These are phyloP conservation scores for Porpolomopsis calyptriformis DNA, from an alignment of 768 basidiomycete species.

Conservation along the genomic window DNA sequence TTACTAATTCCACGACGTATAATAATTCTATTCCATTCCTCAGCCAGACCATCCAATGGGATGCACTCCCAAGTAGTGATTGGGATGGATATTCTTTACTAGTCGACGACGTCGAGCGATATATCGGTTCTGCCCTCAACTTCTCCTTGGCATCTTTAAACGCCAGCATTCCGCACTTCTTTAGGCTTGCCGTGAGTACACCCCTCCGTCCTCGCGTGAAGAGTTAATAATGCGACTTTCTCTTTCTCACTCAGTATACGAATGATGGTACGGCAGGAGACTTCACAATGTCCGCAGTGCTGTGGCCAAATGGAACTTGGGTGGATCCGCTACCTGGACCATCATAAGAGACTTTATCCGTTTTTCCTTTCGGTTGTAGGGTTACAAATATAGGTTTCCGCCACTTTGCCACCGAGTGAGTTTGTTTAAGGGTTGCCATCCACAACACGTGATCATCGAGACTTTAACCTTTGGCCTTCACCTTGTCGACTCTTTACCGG, in stretches of 20 bases:
- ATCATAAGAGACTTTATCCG: slow-evolving; percentile 22
- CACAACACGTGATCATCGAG: neutral
- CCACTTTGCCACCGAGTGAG: neutral
- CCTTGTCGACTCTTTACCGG: too few relatives aligned
- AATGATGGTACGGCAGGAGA: slow-evolving; percentile 45
- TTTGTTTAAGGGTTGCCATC: neutral
- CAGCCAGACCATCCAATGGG: slow-evolving; percentile 53
- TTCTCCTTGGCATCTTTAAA: slow-evolving; percentile 59
- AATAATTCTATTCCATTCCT: slow-evolving; percentile 41
- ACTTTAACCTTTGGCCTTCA: too few relatives aligned
- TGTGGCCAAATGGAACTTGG: slow-evolving; percentile 79
- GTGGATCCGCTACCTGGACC: slow-evolving; percentile 62
- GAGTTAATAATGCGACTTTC: neutral
- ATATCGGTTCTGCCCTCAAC: slow-evolving; percentile 58
- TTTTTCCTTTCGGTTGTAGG: neutral
- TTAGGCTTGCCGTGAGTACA: slow-evolving; percentile 62
- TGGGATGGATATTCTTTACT: slow-evolving; percentile 76
- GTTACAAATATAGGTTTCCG: neutral
- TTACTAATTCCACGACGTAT: slow-evolving; percentile 65
- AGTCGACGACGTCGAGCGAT: slow-evolving; percentile 80
- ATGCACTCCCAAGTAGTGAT: slow-evolving; percentile 31
- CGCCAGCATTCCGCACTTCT: slow-evolving; percentile 57
- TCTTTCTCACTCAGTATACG: slow-evolving; percentile 32
- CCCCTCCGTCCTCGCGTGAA: slow-evolving; percentile 1
- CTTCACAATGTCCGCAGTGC: slow-evolving; percentile 68